Base-by-base conservation (phyloP, 257 asterid species). In the Datura wrightii region DNA sequence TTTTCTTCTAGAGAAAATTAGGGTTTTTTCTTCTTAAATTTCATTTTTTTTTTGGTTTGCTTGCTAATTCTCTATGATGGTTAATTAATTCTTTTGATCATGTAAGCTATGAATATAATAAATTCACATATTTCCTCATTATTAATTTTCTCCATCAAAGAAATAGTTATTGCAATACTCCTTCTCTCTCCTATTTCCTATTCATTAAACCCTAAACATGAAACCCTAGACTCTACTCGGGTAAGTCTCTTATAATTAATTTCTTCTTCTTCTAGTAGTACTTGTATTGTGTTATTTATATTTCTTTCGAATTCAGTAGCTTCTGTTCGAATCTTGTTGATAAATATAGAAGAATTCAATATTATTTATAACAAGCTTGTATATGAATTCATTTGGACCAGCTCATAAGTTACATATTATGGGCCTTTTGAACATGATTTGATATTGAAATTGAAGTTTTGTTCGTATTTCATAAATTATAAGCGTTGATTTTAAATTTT, bases 171-270 rank as follows among this genome's bases (percentile, higher is more conserved):
- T 42, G 15, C 69, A 53, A 53, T 24, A 58, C 65, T 79, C 1
- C 66, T 79, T 52, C 54, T 76, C 62, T 76, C 44, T 31, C 62
- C 56, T 39, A 88, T 87, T 55, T 52, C 89, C 8, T 79, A 83
- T 76, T 91, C 89, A 86, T 89, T 84, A 62, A 69, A 56, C 70
- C 87, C 79, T 18, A 86, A 52, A 14, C 89, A 84, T 5, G 89
- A 92, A 8, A 55, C 89, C 5, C 85, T 65, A 78, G 41, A 86
- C 70, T 42, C 82, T 62, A 76, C 82, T 11, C 82, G 66, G 87
- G 92, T 86, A 34, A 19, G 13, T 10, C 62, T 76, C 62, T 50
- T 24, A 24, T 24, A 24, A 24, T 24, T 13, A 50, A 50, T 50
- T 76, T 48, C 4, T 74, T 74, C 6, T 76, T 60, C 16, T 31